Evolutionary conservation across 192 early-diverging fungal genomes (phyloP), one percentile per base, ranked within the genome.

Genomic region (Backusella westeae): DNA sequence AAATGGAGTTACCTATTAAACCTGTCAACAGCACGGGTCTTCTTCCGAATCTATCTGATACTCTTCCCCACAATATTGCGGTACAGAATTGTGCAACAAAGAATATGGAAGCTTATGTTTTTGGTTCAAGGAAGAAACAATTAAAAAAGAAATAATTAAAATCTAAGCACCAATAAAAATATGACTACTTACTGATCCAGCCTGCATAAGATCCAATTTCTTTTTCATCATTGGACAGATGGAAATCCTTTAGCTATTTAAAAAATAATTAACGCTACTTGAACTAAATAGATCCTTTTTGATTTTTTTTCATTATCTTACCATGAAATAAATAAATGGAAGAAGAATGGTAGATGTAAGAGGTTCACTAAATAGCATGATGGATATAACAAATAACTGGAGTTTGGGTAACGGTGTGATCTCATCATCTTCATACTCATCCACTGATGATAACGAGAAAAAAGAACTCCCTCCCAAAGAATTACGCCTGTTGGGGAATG

Each of bases 281-380:
- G 68, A 49, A 9, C 26, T 29, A 36, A 23, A 23, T 34, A 49
- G 36, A n/a, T 9, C 34, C 4, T 66, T 8, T 8, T 65, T 29
- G 0, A 4, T 44, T 12, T 15, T 44, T 44, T 35, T 67, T 35
- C 36, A 14, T 14, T 65, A 46, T 49, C 15, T 29, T 77, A 92
- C 90, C 91, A 93, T 92, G 72, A 95, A 94, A 75, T 95, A 96
- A 3, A 94, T 89, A 79, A 97, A 97, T 8, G 94, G 94, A 67
- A 95, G 89, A 53, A 93, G 75, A 49, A 94, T 87, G 19, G 89
- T 86, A 34, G 89, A 90, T 67, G 90, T 90, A 70, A 93, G 80
- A 21, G 93, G 93, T 77, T 94, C 93, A 42, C 86, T 84, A 56
- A 88, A 88, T 26, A 88, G 82, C 12, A 87, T 80, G 41, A 88